phyloP scores from a whole-genome alignment of 202 grass and related monocot species.

The Cymbopogon flexuosus region DNA sequence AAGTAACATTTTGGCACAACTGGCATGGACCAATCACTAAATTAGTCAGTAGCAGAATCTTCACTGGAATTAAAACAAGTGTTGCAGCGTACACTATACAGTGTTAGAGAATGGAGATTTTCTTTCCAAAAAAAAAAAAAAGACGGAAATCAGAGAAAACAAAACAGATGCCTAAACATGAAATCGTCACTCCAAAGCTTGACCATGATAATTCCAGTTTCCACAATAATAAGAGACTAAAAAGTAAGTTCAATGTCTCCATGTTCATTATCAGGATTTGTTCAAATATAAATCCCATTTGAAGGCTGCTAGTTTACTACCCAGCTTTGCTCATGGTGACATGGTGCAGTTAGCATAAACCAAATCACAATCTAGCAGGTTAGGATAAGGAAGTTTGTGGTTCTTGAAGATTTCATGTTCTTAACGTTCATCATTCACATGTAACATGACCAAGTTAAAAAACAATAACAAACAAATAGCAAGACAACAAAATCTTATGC shows the following conservation, averaged over 20 bases:
- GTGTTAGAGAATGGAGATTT: background rate
- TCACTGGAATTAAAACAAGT: background rate
- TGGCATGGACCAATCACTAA: background rate
- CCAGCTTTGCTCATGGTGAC: background rate
- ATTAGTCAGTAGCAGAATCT: background rate
- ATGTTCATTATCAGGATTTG: background rate
- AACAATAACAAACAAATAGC: background rate
- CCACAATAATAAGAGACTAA: background rate
- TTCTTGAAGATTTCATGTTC: background rate
- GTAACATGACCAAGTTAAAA: background rate
- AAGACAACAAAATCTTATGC: background rate
- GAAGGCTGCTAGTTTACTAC: background rate
- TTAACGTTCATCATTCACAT: background rate
- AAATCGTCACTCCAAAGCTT: background rate
- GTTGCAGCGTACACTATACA: background rate
- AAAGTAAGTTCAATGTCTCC: background rate
- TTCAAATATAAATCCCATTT: background rate
- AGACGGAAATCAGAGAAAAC: background rate
- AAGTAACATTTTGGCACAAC: background rate
- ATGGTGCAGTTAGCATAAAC: background rate
- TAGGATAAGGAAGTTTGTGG: background rate
- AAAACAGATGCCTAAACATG: background rate
- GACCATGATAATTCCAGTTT: background rate
- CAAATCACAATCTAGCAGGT: background rate
- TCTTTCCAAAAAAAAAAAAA: background rate